Conservation (phyloP, 176 grass and related monocot genomes). For the Otatea glauca region DNA sequence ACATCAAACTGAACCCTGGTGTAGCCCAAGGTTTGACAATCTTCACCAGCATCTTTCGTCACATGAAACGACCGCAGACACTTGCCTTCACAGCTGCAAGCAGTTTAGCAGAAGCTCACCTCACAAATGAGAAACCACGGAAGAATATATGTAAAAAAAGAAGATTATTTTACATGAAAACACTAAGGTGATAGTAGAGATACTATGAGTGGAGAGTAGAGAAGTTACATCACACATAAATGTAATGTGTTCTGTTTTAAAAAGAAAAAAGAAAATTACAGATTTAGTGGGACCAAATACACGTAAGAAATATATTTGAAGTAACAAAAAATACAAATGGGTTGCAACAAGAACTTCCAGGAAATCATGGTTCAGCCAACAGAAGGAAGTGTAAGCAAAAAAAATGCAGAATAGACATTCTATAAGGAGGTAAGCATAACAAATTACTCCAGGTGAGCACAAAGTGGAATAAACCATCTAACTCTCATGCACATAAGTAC, state of each 20-base stretch:
- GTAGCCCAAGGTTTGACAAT: slow-evolving; percentile 71
- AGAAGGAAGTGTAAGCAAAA: neutral
- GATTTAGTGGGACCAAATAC: slow-evolving; percentile 6
- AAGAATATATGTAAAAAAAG: slow-evolving; percentile 8
- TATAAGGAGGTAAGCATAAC: neutral
- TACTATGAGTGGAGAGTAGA: neutral
- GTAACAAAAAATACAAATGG: slow-evolving; percentile 1
- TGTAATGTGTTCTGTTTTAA: neutral
- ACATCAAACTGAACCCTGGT: slow-evolving; percentile 61
- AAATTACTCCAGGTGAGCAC: slow-evolving; percentile 20
- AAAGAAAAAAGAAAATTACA: neutral
- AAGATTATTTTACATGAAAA: neutral
- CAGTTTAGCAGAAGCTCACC: neutral
- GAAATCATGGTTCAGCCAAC: neutral
- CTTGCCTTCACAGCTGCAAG: slow-evolving; percentile 69
- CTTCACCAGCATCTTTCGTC: slow-evolving; percentile 42
- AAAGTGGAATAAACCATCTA: slow-evolving; percentile 14
- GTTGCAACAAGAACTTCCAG: neutral
- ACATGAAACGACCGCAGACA: slow-evolving; percentile 80
- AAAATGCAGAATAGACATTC: neutral
- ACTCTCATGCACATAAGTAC: neutral
- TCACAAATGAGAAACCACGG: slow-evolving; percentile 7
- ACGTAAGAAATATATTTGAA: slow-evolving; percentile 2
- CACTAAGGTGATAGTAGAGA: neutral
- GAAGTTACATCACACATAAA: slow-evolving; percentile 18